Evolutionary conservation across 228 moss, liverwort and hornwort genomes (phyloP).

Genomic region (Sphagnum magellanicum): DNA sequence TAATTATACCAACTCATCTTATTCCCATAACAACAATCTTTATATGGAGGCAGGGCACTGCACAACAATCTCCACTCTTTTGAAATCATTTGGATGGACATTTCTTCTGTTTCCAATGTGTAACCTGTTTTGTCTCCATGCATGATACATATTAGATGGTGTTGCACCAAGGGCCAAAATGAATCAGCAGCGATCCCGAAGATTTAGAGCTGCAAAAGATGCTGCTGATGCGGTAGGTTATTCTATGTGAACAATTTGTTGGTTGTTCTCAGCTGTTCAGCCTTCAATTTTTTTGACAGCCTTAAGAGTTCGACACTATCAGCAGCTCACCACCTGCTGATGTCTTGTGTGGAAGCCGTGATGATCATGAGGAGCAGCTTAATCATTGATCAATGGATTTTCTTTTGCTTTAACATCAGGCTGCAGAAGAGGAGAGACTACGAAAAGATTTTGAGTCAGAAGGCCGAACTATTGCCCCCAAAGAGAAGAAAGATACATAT

Average conservation of each 20-base stretch:
- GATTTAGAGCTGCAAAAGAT: conserved; percentile 96
- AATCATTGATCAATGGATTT: background rate
- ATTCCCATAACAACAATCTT: background rate
- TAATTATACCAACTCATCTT: background rate
- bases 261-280: background rate
- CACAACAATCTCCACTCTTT: too few relatives aligned
- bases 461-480: conserved; percentile 83
- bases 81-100: background rate
- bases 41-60: background rate
- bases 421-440: conserved; percentile 82
- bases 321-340: background rate
- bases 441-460: conserved; percentile 84
- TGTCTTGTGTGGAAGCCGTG: background rate
- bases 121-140: background rate
- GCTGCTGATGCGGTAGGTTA: conserved; percentile 77
- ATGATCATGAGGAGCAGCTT: background rate
- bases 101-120: background rate
- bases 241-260: background rate
- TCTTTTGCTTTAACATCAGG: conserved; percentile 22
- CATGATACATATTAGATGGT: conserved; percentile 49
- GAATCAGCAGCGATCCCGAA: conserved; percentile 94
- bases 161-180: conserved; percentile 97
- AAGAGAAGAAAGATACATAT: conserved; percentile 73
- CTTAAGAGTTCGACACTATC: background rate
- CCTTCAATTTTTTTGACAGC: background rate